These are phyloP conservation scores for Passiflora organensis DNA, from an alignment of 345 rosid genomes.

Conservation along the genomic window DNA sequence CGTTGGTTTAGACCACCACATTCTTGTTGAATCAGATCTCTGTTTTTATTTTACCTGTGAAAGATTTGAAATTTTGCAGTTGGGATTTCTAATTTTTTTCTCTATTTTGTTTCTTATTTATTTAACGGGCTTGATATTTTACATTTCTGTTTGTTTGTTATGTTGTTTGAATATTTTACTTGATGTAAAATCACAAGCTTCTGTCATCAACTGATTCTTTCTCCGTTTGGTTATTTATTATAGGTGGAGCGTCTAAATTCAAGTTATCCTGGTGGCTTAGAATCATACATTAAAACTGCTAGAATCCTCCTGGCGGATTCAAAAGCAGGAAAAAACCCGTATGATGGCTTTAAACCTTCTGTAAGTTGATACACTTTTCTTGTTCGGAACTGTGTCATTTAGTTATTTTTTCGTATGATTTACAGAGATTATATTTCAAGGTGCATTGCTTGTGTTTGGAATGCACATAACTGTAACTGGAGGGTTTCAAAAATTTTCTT, in stretches of 20 bases:
- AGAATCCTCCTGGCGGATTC: conserved; percentile 84
- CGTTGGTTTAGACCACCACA: neutral
- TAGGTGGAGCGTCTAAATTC: conserved; percentile 70
- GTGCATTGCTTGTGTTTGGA: no score
- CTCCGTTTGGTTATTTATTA: neutral
- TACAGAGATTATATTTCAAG: neutral
- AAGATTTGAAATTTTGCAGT: no score
- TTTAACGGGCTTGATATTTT: neutral
- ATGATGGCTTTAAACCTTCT: conserved; percentile 92
- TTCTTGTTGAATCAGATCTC: neutral
- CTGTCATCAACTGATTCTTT: neutral
- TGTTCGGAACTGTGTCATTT: neutral
- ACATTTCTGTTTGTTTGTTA: neutral
- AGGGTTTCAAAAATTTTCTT: no score
- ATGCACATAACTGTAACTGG: no score
- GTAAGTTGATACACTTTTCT: conserved; percentile 31
- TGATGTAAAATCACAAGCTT: neutral
- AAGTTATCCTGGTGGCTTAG: conserved; percentile 89
- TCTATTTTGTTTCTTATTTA: no score
- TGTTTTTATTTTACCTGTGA: no score
- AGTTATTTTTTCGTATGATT: conserved; percentile 5
- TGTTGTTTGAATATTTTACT: neutral
- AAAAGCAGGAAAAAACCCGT: conserved; percentile 84
- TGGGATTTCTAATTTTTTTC: no score
- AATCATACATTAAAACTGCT: conserved; percentile 61